Conservation (phyloP, 108 stramenopile genomes). For the Nitzschia putrida region DNA sequence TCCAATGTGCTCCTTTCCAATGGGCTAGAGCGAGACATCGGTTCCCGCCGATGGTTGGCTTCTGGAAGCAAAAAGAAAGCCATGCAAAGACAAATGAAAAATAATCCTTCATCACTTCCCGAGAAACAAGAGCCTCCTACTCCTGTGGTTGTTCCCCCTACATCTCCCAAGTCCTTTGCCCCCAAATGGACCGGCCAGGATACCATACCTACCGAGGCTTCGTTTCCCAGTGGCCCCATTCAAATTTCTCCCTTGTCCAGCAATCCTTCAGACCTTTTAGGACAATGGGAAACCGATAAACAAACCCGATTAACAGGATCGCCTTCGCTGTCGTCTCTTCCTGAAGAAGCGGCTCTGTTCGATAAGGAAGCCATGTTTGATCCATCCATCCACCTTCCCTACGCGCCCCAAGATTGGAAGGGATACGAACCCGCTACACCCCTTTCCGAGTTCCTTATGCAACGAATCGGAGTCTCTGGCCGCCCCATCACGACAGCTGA, state of each 20-base stretch:
- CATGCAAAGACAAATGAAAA: constrained; percentile 25
- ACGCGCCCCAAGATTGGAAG: constrained; percentile 42
- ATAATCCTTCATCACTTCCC: constrained; percentile 6
- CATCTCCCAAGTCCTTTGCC: constrained; percentile 2
- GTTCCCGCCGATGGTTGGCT: constrained; percentile 4
- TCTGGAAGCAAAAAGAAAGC: constrained; percentile 25
- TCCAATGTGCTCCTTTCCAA: too few species aligned
- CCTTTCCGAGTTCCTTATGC: constrained; percentile 63
- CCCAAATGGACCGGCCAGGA: neutral
- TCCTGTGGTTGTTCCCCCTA: neutral
- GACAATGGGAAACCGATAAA: constrained; percentile 24
- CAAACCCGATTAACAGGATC: neutral
- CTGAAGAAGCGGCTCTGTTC: constrained; percentile 19
- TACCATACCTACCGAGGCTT: neutral
- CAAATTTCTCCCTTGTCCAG: neutral
- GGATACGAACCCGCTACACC: constrained; percentile 81
- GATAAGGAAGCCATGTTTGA: constrained; percentile 43
- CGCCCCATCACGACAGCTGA: constrained; percentile 77
- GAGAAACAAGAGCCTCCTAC: neutral
- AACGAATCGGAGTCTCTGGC: constrained; percentile 72
- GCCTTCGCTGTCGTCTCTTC: neutral
- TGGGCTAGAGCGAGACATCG: too few species aligned
- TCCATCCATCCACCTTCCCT: constrained; percentile 39
- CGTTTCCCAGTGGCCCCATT: neutral
- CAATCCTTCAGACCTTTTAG: neutral